Base-by-base conservation (phyloP, 176 grass and related monocot species). In the Carex scoparia region DNA sequence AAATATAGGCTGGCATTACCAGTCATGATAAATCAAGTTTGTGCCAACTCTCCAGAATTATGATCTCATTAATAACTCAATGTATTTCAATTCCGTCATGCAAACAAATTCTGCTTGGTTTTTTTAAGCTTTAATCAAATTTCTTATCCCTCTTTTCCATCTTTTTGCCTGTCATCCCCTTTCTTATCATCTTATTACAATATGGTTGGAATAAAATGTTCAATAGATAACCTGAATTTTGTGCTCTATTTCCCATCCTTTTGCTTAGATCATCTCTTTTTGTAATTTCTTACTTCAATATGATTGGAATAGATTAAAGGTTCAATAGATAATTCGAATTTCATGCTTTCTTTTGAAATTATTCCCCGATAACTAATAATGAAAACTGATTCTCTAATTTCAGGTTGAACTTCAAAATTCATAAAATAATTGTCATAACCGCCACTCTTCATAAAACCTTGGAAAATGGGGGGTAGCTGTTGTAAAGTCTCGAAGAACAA, bases 381-480 rank as follows among this genome's bases (percentile, higher is more conserved):
- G 58, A 81, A 55, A 59, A 33, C 60, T 46, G 40, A 19, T 62
- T 81, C 9, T 23, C 33, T 65, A n/a, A 59, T 81, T 65, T 40
- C 61, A 63, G 56, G 56, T 81, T 27, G 19, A 46, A 5, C 19
- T 81, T 40, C 79, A 81, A 40, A 14, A 7, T 46, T 42, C 16
- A 28, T 81, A 65, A 65, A 27, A 81, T 33, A 33, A 35, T 56
- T 48, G 58, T 23, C 9, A 49, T 27, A 63, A 44, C 33, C 12
- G 14, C 23, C 15, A 46, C 15, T 44, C 16, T 30, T 14, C 9
- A 48, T 64, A 23, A 14, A 65, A 37, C 16, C 2, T 10, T 23
- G 1, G 44, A 79, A 93, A 14, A 97, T 97, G 94, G 94, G 94
- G 75, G 94, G 92, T 59, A 97, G 90, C 79, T 97, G 94, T 76